Percentiles rank a stretch among this genome's conserved stretches.
Conservation (phyloP, 2,329 filamentous ascomycete genomes). For the Phoma sp. region DNA sequence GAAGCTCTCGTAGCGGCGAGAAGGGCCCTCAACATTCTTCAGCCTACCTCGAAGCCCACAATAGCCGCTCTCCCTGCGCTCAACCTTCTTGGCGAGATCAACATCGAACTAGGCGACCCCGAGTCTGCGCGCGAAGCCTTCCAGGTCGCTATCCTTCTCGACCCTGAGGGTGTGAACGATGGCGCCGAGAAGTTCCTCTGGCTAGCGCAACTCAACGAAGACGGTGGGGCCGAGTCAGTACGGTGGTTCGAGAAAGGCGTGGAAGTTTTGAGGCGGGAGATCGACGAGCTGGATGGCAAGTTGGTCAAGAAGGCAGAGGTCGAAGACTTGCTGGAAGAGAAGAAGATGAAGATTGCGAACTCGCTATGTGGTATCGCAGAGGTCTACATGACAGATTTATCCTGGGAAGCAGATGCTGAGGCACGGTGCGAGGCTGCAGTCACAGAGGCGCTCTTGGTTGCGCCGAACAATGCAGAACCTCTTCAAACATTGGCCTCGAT, state of each 20-base stretch:
- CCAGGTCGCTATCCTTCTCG: constrained; percentile 74
- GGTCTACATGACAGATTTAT: constrained; percentile 98
- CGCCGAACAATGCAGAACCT: constrained; percentile 83
- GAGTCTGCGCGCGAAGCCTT: constrained; percentile 78
- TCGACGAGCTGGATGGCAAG: constrained; percentile 66
- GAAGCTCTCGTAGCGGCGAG: constrained; percentile 64
- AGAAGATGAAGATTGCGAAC: constrained; percentile 82
- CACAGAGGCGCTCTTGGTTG: constrained; percentile 87
- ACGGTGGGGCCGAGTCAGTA: constrained; percentile 67
- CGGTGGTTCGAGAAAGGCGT: constrained; percentile 73
- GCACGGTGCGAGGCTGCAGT: constrained; percentile 84
- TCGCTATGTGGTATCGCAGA: constrained; percentile 94
- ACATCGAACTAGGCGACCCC: constrained; percentile 81
- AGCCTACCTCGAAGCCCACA: constrained; percentile 48
- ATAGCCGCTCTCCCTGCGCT: constrained; percentile 69
- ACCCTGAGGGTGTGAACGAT: constrained; percentile 80
- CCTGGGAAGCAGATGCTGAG: constrained; percentile 90
- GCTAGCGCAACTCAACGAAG: constrained; percentile 84
- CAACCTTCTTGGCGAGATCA: constrained; percentile 81
- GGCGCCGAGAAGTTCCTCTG: constrained; percentile 95
- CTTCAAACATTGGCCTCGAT: constrained; percentile 95
- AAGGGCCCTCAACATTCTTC: constrained; percentile 60
- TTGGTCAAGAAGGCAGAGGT: constrained; percentile 45
- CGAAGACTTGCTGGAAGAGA: constrained; percentile 63
- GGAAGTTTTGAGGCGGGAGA: constrained; percentile 73